These are phyloP conservation scores for Lentinula lateritia DNA, from an alignment of 768 basidiomycete genomes.

Conservation along the genomic window DNA sequence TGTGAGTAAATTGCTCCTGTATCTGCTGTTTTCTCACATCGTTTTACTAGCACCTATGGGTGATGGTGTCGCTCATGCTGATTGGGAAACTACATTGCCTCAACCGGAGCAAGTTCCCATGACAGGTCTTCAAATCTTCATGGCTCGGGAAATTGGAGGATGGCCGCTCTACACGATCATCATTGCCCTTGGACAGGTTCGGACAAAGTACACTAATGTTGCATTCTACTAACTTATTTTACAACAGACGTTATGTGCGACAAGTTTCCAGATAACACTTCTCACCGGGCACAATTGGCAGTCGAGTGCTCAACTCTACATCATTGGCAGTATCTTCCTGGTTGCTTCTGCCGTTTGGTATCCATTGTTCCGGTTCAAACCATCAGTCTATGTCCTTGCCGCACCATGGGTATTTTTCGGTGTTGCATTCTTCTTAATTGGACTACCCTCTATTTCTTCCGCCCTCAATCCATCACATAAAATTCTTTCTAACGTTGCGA, in stretches of 20 bases:
- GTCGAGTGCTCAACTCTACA: conserved; percentile 76
- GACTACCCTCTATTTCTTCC: conserved; percentile 69
- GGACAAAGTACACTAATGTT: conserved; percentile 13
- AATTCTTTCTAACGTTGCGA: conserved; percentile 69
- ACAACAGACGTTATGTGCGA: conserved; percentile 74
- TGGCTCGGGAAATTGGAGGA: conserved; percentile 73
- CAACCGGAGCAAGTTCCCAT: conserved; percentile 69
- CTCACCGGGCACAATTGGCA: conserved; percentile 88
- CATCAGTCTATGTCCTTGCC: conserved; percentile 83
- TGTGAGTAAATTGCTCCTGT: conserved; percentile 42
- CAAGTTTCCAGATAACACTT: conserved; percentile 95
- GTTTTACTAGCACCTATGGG: conserved; percentile 33
- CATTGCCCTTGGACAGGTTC: conserved; percentile 76
- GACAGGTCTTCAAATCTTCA: conserved; percentile 78
- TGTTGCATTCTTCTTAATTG: conserved; percentile 88
- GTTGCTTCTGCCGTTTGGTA: conserved; percentile 89
- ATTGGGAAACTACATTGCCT: conserved; percentile 37
- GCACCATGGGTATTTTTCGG: conserved; percentile 91
- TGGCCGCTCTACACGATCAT: conserved; percentile 94
- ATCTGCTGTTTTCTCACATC: neutral
- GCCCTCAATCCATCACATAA: conserved; percentile 57
- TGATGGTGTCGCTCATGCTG: conserved; percentile 38
- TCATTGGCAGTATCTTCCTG: conserved; percentile 86
- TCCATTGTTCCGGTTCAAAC: conserved; percentile 80
- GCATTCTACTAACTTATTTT: neutral